A percentile compares a stretch with the other conserved stretches of the same genome.
phyloP scores from a whole-genome alignment of 2,329 filamentous ascomycete genomes.

The Fusarium nygamai region DNA sequence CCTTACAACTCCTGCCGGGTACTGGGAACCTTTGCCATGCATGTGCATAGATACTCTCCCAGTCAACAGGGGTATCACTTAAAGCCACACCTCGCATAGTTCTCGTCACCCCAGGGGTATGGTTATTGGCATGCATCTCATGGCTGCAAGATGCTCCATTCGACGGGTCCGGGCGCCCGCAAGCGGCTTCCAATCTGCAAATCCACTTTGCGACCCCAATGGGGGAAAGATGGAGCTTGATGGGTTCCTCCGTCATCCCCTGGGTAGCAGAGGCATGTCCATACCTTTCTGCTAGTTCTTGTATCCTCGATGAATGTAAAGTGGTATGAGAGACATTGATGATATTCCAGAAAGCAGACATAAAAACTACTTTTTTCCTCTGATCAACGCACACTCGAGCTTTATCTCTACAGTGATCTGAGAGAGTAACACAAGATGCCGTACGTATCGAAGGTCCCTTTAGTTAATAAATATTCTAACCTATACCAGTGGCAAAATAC shows the following conservation, averaged over 20 bases:
- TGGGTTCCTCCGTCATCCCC: no score
- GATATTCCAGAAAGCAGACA: rapidly evolving
- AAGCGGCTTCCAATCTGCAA: rapidly evolving
- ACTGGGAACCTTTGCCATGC: neutral
- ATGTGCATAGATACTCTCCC: no score
- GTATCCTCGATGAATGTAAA: rapidly evolving
- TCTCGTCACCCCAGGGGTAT: neutral
- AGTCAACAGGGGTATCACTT: neutral
- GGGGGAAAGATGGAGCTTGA: neutral
- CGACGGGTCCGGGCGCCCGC: rapidly evolving
- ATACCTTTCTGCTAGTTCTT: rapidly evolving
- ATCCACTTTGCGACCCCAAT: no score
- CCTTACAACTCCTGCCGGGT: rapidly evolving
- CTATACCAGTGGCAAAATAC: rapidly evolving
- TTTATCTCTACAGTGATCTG: no score
- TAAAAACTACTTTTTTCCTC: rapidly evolving
- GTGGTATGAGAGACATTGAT: rapidly evolving
- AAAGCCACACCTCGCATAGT: rapidly evolving
- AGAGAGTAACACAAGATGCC: neutral
- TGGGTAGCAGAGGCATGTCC: no score
- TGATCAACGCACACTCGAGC: rapidly evolving
- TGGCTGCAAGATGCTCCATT: rapidly evolving
- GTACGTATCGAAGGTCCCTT: neutral
- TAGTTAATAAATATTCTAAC: neutral
- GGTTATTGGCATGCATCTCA: rapidly evolving